Conservation (phyloP, 2,329 filamentous ascomycete species). For the Colletotrichum karsti region DNA sequence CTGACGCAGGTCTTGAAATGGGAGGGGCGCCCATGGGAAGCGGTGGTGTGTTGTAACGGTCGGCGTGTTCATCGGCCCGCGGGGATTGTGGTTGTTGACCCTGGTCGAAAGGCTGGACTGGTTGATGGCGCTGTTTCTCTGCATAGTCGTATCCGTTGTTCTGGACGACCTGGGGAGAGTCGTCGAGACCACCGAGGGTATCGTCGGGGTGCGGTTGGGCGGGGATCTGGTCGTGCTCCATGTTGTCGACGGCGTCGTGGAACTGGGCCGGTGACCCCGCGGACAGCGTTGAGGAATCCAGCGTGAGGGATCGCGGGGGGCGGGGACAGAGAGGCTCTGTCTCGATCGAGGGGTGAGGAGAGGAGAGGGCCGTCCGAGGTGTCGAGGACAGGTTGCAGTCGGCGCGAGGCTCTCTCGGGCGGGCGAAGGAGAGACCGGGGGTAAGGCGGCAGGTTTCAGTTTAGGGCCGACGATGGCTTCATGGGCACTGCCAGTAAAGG, state of each 20-base stretch:
- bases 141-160: constrained; percentile 43
- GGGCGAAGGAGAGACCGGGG: constrained; percentile 10
- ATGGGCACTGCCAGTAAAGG: constrained; percentile 17
- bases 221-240: constrained; percentile 54
- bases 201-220: constrained; percentile 55
- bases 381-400: constrained; percentile 7
- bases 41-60: constrained; percentile 56
- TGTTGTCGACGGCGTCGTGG: constrained; percentile 60
- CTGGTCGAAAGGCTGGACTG: constrained; percentile 61
- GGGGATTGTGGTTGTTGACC: constrained; percentile 48
- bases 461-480: constrained; percentile 26
- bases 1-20: constrained; percentile 64
- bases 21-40: constrained; percentile 47
- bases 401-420: background rate
- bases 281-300: constrained; percentile 62
- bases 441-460: constrained; percentile 27
- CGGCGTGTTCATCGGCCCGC: constrained; percentile 50
- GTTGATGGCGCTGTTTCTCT: constrained; percentile 44
- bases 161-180: constrained; percentile 48
- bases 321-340: constrained; percentile 28
- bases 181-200: constrained; percentile 58
- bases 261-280: constrained; percentile 61
- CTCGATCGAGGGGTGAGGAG: constrained; percentile 29
- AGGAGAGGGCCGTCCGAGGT: constrained; percentile 1
- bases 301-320: constrained; percentile 40